phyloP scores from a whole-genome alignment of 2,329 filamentous ascomycete genomes.

The Alternaria viburni region DNA sequence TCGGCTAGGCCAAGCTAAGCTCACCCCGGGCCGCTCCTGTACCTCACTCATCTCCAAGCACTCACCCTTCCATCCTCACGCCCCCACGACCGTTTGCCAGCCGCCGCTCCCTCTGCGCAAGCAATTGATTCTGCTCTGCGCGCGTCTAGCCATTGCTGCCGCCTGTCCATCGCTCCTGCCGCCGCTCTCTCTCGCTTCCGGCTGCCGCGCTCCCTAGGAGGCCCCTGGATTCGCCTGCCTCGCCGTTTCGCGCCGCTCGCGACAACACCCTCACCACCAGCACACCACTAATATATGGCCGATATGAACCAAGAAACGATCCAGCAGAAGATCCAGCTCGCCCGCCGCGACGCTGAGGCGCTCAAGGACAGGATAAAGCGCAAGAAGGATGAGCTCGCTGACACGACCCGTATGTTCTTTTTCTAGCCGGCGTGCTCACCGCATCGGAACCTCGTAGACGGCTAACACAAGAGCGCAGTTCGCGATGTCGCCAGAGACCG shows the following conservation, averaged over 20 bases:
- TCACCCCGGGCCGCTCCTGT: slow-evolving; percentile 35
- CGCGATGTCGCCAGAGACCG: slow-evolving; percentile 91
- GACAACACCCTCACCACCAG: slow-evolving; percentile 15
- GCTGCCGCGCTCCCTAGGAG: slow-evolving; percentile 38
- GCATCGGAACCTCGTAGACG: neutral
- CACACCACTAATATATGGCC: slow-evolving; percentile 46
- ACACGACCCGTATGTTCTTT: slow-evolving; percentile 84
- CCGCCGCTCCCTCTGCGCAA: slow-evolving; percentile 20
- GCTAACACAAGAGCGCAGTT: slow-evolving; percentile 63
- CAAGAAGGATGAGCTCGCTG: slow-evolving; percentile 99
- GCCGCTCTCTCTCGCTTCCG: slow-evolving; percentile 27
- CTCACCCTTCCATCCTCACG: slow-evolving; percentile 25
- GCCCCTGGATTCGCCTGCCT: slow-evolving; percentile 44
- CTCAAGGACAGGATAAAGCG: slow-evolving; percentile 99
- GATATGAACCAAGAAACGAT: slow-evolving; percentile 59
- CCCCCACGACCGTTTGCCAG: slow-evolving; percentile 16
- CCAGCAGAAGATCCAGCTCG: slow-evolving; percentile 81
- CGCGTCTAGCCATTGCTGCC: slow-evolving; percentile 34
- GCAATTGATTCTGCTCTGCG: slow-evolving; percentile 40
- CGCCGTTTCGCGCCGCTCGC: slow-evolving; percentile 26
- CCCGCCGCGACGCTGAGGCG: slow-evolving; percentile 95
- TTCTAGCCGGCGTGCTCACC: neutral
- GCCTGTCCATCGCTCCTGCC: slow-evolving; percentile 11
- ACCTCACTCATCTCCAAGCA: slow-evolving; percentile 39
- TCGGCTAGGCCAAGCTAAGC: slow-evolving; percentile 39